Evolutionary conservation across 768 basidiomycete genomes (phyloP), one percentile per base, ranked within the genome.

Genomic region (Hysterangium stoloniferum): DNA sequence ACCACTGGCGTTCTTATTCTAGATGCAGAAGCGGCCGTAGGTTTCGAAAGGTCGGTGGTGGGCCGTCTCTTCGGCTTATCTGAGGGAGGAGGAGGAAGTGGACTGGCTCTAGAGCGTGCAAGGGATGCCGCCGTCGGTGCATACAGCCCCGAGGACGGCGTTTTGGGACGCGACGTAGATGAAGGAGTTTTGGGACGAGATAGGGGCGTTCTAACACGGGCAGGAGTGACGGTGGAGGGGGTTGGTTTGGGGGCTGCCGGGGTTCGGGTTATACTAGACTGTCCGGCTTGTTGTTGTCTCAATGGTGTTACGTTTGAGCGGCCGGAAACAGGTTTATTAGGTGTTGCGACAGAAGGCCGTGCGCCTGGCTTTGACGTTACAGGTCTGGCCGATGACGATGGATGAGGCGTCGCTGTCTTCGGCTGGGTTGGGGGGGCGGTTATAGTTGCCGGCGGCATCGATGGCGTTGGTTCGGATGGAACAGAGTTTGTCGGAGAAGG

Each of bases 51-150:
- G 68, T 45, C 87, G 74, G 52, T 85, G 0, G 76, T 72, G n/a
- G 66, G 59, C 63, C 82, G 83, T 68, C 75, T 79, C 17, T 66
- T 64, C 1, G 81, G 73, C 19, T 41, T 41, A 24, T 50, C 48
- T 0, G 71, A 68, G 0, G 79, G 72, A 6, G 70, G 66, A 15
- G 53, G 37, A 1, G 64, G 66, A 1, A 71, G 70, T 6, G 68
- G 69, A 0, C 75, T 72, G 58, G 75, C 78, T 43, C 84, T 80
- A 29, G 82, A 72, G 44, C 72, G 76, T 0, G 88, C 88, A 6
- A 90, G 76, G 7, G 86, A 87, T 3, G 87, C 84, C 0, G 86
- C 88, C 1, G 88, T 91, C 0, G 88, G 88, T 6, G 88, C 86
- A 59, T 83, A 88, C 19, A 89, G 63, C 11, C 84, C 81, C 4